Evolutionary conservation across 2,329 filamentous ascomycete species (phyloP), one percentile per base, ranked within the genome.

Genomic region (Zymoseptoria passerinii): DNA sequence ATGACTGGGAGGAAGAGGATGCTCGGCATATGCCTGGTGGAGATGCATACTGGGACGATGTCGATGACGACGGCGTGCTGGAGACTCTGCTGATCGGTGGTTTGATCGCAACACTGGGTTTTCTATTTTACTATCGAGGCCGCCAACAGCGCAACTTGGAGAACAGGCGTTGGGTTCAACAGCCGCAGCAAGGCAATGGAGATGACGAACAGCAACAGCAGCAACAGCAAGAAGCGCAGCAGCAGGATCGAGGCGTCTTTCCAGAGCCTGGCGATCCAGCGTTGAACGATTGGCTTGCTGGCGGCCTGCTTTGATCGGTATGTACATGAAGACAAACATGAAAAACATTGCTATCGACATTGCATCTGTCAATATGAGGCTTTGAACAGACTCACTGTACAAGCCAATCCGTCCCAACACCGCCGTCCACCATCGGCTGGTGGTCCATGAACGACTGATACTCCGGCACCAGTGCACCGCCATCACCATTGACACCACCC

Each of bases 51-150:
- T 72, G 69, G 19, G 72, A 72, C 59, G 85, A 87, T 54, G 85
- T 86, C 2, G 78, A 83, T 1, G 80, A 88, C 28, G 88, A 92
- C 54, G 89, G 90, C 10, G 77, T 96, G 16, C 65, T 96, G 9
- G 94, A 97, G 73, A 92, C 88, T 50, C 74, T 96, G 23, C 78
- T 95, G 50, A 95, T 99, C 61, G 78, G 96, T 13, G 86, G 83
- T 1, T 76, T 97, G 13, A 86, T 89, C 0, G 84, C 85, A 13
- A 84, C 85, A 0, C 78, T 97, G 56, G 84, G 88, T 0, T 83
- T 89, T 55, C 77, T 97, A 29, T 80, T 97, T 16, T 95, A 91
- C 73, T 92, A 94, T 72, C 80, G 89, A 19, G 86, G 90, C 62
- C 85, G 84, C 69, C 78, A 84, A 60, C 87, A 90, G 68, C 61